Percentiles rank a stretch among this genome's conserved stretches.
Evolutionary conservation across 2,329 filamentous ascomycete species (phyloP).

Genomic region (Rutstroemia sydowiana): DNA sequence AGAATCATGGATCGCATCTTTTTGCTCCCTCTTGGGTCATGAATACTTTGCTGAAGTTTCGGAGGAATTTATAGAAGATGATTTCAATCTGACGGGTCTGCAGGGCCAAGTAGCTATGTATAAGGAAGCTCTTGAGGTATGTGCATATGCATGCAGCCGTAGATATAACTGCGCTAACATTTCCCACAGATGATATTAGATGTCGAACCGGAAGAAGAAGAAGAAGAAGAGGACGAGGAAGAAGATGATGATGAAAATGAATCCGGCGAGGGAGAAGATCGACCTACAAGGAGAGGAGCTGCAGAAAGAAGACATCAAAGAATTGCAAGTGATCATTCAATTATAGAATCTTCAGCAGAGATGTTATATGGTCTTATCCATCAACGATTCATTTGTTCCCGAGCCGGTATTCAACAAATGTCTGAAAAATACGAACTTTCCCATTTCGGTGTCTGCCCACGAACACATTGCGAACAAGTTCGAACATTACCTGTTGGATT

Average conservation of each 20-base stretch:
- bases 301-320: conserved; percentile 66
- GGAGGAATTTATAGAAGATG: conserved; percentile 99
- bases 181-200: conserved; percentile 85
- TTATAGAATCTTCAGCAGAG: conserved; percentile 97
- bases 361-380: conserved; percentile 97
- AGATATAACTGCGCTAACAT: conserved; percentile 11
- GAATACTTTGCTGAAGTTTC: conserved; percentile 99
- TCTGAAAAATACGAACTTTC: conserved; percentile 97
- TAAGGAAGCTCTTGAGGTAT: conserved; percentile 87
- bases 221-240: conserved; percentile 68
- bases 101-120: conserved; percentile 97
- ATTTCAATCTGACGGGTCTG: conserved; percentile 95
- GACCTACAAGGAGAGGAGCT: conserved; percentile 35
- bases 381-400: conserved; percentile 94
- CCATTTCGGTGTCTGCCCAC: conserved; percentile 93
- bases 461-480: conserved; percentile 83
- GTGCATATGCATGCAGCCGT: conserved; percentile 3
- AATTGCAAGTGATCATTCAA: conserved; percentile 85
- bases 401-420: conserved; percentile 97
- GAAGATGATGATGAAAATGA: conserved; percentile 65
- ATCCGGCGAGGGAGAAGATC: conserved; percentile 56
- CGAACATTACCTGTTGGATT: conserved; percentile 89
- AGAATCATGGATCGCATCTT: conserved; percentile 97
- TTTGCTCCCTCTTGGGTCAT: conserved; percentile 90
- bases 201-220: conserved; percentile 90